These are phyloP conservation scores for Arabidopsis thaliana DNA, from an alignment of 345 rosid genomes.

Conservation along the genomic window TAIR10.1 NC_003076.8:25050001-25050500, in stretches of 20 bases:
- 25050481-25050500: conserved; percentile 14
- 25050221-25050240: neutral
- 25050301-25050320: neutral
- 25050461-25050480: conserved; percentile 16
- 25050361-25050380: neutral
- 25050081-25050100: conserved; percentile 39
- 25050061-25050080: conserved; percentile 43
- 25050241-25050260: conserved; percentile 16
- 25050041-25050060: conserved; percentile 42
- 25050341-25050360: neutral
- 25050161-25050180: conserved; percentile 42
- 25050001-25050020: conserved; percentile 18
- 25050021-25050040: conserved; percentile 19
- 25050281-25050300: conserved; percentile 35
- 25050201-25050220: conserved; percentile 21
- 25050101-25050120: conserved; percentile 45
- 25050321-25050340: neutral
- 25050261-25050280: conserved; percentile 37
- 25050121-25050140: conserved; percentile 30
- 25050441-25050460: neutral
- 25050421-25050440: neutral
- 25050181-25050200: conserved; percentile 32
- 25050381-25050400: conserved; percentile 26
- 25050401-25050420: neutral
- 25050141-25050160: conserved; percentile 31